Evolutionary conservation across 305 asterid species (phyloP).

Genomic region (Coffea humblotiana): DNA sequence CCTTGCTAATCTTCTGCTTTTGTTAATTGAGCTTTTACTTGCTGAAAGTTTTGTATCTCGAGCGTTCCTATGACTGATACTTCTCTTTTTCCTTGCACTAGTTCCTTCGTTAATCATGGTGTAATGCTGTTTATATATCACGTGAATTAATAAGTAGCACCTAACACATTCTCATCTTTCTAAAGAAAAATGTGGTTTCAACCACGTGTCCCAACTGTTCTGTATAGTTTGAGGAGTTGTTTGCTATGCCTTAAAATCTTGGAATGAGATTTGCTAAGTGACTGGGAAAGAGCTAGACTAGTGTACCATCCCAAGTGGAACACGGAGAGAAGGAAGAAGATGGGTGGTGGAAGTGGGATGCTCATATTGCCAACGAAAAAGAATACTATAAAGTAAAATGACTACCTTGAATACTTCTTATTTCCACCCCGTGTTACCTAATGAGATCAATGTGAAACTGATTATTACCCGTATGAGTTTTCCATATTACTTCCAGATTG

Average conservation of each 20-base stretch:
- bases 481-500: neutral
- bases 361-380: neutral
- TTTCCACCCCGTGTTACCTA: neutral
- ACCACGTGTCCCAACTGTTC: neutral
- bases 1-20: neutral
- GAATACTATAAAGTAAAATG: neutral
- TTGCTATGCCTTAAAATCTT: neutral
- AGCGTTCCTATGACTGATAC: neutral
- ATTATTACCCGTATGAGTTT: neutral
- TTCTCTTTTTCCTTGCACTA: neutral
- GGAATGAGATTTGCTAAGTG: neutral
- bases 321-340: neutral
- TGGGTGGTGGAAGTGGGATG: neutral
- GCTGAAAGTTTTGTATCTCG: neutral
- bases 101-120: neutral
- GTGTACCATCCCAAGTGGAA: neutral
- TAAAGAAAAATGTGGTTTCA: neutral
- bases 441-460: neutral
- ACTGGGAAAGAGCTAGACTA: neutral
- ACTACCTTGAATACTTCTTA: neutral
- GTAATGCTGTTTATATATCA: neutral
- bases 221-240: neutral
- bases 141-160: neutral
- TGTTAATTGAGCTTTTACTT: neutral
- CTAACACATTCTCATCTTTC: neutral